Conservation (phyloP, 2,329 filamentous ascomycete species). For the Aspergillus fructus region DNA sequence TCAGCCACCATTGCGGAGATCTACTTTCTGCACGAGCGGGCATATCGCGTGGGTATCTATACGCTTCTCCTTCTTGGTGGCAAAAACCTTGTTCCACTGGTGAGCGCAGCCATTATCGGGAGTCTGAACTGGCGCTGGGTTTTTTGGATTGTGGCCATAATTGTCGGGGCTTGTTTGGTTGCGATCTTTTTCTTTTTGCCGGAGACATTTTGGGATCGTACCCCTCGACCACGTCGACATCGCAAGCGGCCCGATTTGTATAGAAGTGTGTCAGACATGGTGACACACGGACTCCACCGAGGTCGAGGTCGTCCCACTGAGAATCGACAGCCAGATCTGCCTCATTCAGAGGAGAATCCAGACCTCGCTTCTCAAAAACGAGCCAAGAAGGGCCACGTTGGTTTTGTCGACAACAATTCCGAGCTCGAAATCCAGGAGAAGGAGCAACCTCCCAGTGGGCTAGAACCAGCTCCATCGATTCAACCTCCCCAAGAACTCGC, state of each 20-base stretch:
- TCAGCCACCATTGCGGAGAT: slow-evolving; percentile 95
- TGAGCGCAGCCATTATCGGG: slow-evolving; percentile 82
- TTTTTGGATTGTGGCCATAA: slow-evolving; percentile 82
- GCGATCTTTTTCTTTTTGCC: slow-evolving; percentile 88
- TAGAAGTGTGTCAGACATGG: slow-evolving; percentile 39
- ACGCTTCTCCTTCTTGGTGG: slow-evolving; percentile 83
- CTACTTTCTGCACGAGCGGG: slow-evolving; percentile 91
- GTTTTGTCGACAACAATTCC: slow-evolving; percentile 49
- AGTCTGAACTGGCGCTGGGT: slow-evolving; percentile 83
- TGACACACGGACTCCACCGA: slow-evolving; percentile 32
- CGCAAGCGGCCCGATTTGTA: slow-evolving; percentile 36
- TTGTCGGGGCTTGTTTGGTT: slow-evolving; percentile 68
- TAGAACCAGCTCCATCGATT: neutral
- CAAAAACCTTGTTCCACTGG: slow-evolving; percentile 85
- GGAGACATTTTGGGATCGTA: slow-evolving; percentile 93
- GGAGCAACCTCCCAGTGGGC: slow-evolving; percentile 11
- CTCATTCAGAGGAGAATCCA: slow-evolving; percentile 10
- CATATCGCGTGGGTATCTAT: slow-evolving; percentile 90
- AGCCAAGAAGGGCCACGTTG: slow-evolving; percentile 53
- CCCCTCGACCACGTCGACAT: slow-evolving; percentile 56
- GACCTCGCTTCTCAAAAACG: slow-evolving; percentile 21
- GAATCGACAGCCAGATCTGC: slow-evolving; percentile 18
- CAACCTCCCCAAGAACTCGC: neutral
- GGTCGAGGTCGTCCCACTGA: slow-evolving; percentile 37
- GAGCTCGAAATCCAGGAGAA: slow-evolving; percentile 21